These are phyloP conservation scores for Verticillium nonalfalfae DNA, from an alignment of 2,329 filamentous ascomycete genomes.

Conservation along the genomic window DNA sequence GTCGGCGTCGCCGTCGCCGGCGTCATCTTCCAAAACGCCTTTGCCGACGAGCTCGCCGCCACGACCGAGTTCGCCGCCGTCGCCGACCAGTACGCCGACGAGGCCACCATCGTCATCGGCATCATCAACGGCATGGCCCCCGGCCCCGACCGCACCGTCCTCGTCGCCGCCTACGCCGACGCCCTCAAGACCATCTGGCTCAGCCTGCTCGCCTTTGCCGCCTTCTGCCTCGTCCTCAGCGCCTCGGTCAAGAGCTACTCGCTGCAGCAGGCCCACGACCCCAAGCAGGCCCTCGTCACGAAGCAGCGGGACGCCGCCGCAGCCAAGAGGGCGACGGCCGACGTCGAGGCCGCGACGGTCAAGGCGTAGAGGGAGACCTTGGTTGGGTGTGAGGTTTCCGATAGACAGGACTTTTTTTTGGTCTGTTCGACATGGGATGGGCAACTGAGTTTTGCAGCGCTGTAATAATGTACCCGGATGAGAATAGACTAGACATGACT, in stretches of 20 bases:
- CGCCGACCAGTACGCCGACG: constrained; percentile 41
- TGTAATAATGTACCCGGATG: no score
- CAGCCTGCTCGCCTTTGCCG: constrained; percentile 22
- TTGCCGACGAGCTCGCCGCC: constrained; percentile 41
- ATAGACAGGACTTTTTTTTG: no score
- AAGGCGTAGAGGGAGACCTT: neutral
- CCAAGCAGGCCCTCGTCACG: constrained; percentile 15
- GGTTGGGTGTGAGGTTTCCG: no score
- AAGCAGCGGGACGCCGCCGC: constrained; percentile 2
- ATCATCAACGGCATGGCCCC: constrained; percentile 48
- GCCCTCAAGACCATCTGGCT: constrained; percentile 25
- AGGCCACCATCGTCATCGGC: constrained; percentile 52
- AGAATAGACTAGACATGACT: no score
- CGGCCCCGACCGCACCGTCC: constrained; percentile 13
- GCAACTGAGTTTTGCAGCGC: no score
- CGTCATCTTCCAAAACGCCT: constrained; percentile 63
- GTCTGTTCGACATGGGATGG: no score
- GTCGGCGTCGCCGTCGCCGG: constrained; percentile 62
- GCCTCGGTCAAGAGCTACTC: constrained; percentile 20
- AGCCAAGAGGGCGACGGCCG: neutral
- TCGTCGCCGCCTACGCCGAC: constrained; percentile 25
- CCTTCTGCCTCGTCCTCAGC: constrained; percentile 21
- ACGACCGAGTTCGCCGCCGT: constrained; percentile 36
- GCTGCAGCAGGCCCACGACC: constrained; percentile 23
- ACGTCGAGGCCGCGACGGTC: neutral